A percentile compares a stretch with the other conserved stretches of the same genome.
phyloP scores from a whole-genome alignment of 78 protist species.

The Protostelium mycophagum region DNA sequence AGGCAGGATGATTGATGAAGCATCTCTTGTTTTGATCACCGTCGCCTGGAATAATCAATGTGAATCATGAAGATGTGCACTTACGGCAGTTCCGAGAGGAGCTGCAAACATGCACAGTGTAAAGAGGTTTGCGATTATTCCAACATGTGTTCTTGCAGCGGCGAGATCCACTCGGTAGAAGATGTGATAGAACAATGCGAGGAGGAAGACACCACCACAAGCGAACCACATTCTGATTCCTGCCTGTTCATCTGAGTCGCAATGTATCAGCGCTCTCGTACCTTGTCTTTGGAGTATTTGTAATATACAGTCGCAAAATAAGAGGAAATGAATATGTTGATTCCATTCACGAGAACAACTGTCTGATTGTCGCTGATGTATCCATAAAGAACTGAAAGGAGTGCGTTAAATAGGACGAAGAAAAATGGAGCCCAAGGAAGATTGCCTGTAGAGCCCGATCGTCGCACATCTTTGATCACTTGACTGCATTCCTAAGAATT shows the following conservation, averaged over 20 bases:
- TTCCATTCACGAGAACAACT: neutral
- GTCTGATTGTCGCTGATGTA: neutral
- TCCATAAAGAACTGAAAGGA: neutral
- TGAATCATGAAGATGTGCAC: neutral
- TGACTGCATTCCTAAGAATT: neutral
- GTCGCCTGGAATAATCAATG: neutral
- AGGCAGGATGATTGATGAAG: neutral
- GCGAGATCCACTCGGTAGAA: neutral
- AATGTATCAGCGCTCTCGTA: neutral
- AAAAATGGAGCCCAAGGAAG: neutral
- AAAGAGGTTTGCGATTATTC: neutral
- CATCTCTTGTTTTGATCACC: neutral
- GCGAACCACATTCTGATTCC: neutral
- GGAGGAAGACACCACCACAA: neutral
- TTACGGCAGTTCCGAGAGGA: neutral
- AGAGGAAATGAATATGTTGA: neutral
- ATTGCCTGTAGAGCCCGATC: neutral
- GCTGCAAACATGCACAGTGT: neutral
- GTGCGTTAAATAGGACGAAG: neutral
- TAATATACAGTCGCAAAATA: neutral
- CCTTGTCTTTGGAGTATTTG: neutral
- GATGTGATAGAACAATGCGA: neutral
- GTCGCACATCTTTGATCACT: neutral
- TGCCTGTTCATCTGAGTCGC: neutral
- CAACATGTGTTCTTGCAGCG: neutral